Conservation (phyloP, 2,329 filamentous ascomycete species). For the Aspergillus floridensis region DNA sequence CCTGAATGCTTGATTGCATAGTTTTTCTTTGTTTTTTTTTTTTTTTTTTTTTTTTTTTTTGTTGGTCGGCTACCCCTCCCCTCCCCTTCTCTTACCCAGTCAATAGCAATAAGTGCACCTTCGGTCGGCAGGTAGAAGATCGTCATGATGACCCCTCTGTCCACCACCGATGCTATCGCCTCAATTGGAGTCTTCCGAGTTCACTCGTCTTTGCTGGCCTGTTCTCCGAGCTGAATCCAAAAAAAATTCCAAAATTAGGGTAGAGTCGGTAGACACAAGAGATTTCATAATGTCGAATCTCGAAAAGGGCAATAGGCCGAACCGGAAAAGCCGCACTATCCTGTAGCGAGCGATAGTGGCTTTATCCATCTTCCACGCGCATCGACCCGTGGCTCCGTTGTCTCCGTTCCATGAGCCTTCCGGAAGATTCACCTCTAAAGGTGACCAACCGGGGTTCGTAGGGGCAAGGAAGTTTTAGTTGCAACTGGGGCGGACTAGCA, state of each 20-base stretch:
- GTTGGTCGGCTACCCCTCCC: background rate
- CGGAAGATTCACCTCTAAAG: conserved; percentile 6
- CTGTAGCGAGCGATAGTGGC: background rate
- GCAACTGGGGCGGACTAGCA: background rate
- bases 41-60: too few species aligned
- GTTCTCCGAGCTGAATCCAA: background rate
- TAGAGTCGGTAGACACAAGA: background rate
- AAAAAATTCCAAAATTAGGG: background rate
- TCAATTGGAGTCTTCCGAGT: background rate
- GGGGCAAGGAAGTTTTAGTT: background rate
- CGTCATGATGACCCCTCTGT: background rate
- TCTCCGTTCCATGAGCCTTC: conserved; percentile 5
- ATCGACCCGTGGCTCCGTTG: conserved; percentile 2
- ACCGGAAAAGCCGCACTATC: background rate
- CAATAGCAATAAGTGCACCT: background rate
- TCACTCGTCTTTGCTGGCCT: background rate
- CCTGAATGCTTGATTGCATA: conserved; percentile 6
- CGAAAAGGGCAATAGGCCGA: background rate
- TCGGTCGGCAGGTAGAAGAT: background rate
- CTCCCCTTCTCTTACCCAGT: too few species aligned
- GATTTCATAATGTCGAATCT: background rate
- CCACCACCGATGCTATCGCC: background rate
- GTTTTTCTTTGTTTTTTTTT: background rate
- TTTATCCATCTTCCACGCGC: conserved; percentile 1
- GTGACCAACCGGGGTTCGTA: background rate